These are phyloP conservation scores for Aspergillus sp. DNA, from an alignment of 2,329 filamentous ascomycete species.

Conservation along the genomic window DNA sequence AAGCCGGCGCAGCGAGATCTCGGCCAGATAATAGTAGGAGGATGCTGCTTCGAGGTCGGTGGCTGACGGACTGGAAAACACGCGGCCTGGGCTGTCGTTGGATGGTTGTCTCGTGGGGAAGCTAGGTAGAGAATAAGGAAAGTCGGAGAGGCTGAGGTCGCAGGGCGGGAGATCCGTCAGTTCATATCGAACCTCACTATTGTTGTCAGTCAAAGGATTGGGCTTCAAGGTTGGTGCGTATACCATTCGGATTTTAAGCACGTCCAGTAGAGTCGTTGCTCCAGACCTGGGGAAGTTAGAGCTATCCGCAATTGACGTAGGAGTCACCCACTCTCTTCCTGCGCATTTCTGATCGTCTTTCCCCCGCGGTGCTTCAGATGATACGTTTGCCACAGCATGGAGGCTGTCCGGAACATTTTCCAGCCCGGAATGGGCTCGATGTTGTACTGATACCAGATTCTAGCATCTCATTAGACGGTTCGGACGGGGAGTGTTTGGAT, in stretches of 20 bases:
- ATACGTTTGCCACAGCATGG: slow-evolving; percentile 27
- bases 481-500: background rate
- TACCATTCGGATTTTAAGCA: slow-evolving; percentile 27
- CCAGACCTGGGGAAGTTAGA: slow-evolving; percentile 17
- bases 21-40: slow-evolving; percentile 26
- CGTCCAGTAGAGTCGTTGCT: slow-evolving; percentile 26
- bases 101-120: slow-evolving; percentile 16
- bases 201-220: background rate
- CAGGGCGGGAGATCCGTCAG: slow-evolving; percentile 23
- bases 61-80: slow-evolving; percentile 10
- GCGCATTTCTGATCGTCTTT: slow-evolving; percentile 16
- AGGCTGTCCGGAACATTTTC: slow-evolving; percentile 27
- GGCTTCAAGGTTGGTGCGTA: background rate
- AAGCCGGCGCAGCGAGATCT: slow-evolving; percentile 27
- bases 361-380: slow-evolving; percentile 22
- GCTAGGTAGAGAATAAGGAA: slow-evolving; percentile 23
- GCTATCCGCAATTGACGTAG: background rate
- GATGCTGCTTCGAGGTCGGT: slow-evolving; percentile 20
- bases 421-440: slow-evolving; percentile 25
- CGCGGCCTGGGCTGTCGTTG: slow-evolving; percentile 10
- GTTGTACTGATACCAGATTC: slow-evolving; percentile 28
- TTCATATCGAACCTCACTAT: slow-evolving; percentile 27
- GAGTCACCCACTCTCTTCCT: slow-evolving; percentile 23
- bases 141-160: slow-evolving; percentile 23
- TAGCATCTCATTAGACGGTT: slow-evolving; percentile 5